phyloP scores from a whole-genome alignment of 1,139 yeast genomes.

The Saccharomycopsis hybrid region DNA sequence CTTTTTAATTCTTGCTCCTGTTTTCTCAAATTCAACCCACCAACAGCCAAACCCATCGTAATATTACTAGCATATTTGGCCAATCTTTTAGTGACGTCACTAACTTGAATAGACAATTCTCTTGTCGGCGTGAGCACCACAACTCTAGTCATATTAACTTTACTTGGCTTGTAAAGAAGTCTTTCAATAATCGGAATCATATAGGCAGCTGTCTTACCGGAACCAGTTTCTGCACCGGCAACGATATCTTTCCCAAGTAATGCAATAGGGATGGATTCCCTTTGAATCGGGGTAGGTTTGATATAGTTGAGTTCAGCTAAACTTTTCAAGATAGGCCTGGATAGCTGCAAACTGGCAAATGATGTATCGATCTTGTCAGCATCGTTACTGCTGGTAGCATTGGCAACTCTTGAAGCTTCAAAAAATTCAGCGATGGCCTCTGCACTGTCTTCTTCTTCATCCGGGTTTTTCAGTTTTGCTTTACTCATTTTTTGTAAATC shows the following conservation, averaged over 20 bases:
- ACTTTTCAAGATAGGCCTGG: conserved; percentile 87
- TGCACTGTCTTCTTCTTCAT: conserved; percentile 53
- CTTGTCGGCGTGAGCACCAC: conserved; percentile 92
- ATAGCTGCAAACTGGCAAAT: conserved; percentile 72
- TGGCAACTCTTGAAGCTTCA: conserved; percentile 38
- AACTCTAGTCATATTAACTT: conserved; percentile 82
- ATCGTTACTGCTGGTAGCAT: conserved; percentile 40
- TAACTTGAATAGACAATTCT: conserved; percentile 94
- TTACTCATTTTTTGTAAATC: conserved; percentile 24
- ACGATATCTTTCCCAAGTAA: conserved; percentile 88
- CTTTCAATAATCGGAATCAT: conserved; percentile 95
- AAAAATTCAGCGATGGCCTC: conserved; percentile 66
- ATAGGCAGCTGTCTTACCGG: conserved; percentile 98
- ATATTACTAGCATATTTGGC: conserved; percentile 71
- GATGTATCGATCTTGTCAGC: no score
- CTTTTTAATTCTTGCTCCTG: conserved; percentile 91
- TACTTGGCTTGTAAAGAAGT: conserved; percentile 79
- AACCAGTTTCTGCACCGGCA: conserved; percentile 99
- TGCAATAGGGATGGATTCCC: conserved; percentile 90
- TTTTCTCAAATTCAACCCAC: conserved; percentile 90
- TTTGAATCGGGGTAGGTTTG: conserved; percentile 88
- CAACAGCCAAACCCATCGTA: conserved; percentile 89
- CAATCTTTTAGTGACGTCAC: conserved; percentile 84
- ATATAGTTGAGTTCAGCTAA: conserved; percentile 73
- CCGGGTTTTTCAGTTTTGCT: conserved; percentile 27